Percentiles rank a stretch among this genome's conserved stretches.
Evolutionary conservation across 345 rosid genomes (phyloP).

Genomic region (Arabidopsis suecica): DNA sequence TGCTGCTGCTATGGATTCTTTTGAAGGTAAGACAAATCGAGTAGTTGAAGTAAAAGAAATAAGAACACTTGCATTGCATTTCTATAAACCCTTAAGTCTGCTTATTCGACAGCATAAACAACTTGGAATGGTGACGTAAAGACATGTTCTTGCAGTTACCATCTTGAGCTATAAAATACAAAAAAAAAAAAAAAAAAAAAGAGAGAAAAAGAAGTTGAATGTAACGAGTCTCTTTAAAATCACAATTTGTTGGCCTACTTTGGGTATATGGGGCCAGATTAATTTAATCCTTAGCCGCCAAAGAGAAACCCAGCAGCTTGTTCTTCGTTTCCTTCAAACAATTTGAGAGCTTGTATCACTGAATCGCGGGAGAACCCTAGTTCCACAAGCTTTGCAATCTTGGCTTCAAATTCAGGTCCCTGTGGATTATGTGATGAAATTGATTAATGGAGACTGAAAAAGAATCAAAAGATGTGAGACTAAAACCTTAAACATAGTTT

Average conservation of each 20-base stretch:
- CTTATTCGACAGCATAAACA: slow-evolving; percentile 24
- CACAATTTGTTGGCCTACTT: slow-evolving; percentile 35
- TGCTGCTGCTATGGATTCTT: neutral
- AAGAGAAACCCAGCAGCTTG: slow-evolving; percentile 97
- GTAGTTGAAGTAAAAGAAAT: neutral
- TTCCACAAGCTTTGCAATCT: slow-evolving; percentile 89
- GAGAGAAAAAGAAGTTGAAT: neutral
- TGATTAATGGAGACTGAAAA: slow-evolving; percentile 1
- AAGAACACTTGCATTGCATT: slow-evolving; percentile 2
- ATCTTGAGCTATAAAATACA: slow-evolving; percentile 38
- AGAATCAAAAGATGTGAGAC: neutral
- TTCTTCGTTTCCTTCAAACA: slow-evolving; percentile 87
- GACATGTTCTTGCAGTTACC: slow-evolving; percentile 28
- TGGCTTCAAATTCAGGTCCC: slow-evolving; percentile 87
- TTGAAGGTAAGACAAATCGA: neutral
- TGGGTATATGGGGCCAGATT: slow-evolving; percentile 8
- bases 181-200: neutral
- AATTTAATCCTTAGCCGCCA: slow-evolving; percentile 61
- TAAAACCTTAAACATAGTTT: neutral
- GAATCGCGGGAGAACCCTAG: slow-evolving; percentile 84
- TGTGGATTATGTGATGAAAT: slow-evolving; percentile 40
- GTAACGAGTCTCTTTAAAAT: slow-evolving; percentile 21
- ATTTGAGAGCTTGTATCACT: slow-evolving; percentile 83
- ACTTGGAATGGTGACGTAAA: slow-evolving; percentile 1
- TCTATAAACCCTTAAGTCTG: neutral